These are phyloP conservation scores for Eucalyptus sp. DNA, from an alignment of 345 rosid genomes.

Conservation along the genomic window DNA sequence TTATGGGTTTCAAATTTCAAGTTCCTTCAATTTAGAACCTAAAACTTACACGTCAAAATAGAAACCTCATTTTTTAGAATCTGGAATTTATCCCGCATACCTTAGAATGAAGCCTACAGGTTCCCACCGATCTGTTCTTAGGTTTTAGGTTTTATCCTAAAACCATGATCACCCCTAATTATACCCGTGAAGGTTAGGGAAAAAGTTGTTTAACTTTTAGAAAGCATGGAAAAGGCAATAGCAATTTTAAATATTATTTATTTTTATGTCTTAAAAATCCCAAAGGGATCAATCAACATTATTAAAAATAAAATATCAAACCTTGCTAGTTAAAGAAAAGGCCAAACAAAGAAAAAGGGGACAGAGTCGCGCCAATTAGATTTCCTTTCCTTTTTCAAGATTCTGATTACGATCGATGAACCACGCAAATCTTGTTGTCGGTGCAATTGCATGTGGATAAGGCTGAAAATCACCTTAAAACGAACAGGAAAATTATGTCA, in stretches of 20 bases:
- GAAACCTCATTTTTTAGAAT: fast-evolving
- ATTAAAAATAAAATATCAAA: background rate
- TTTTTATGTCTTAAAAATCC: no score
- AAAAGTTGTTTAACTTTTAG: background rate
- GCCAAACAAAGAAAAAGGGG: background rate
- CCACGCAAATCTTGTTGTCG: background rate
- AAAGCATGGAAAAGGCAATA: background rate
- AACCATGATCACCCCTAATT: no score
- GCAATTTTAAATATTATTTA: no score
- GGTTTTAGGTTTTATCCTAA: fast-evolving
- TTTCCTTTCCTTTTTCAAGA: background rate
- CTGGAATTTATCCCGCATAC: fast-evolving
- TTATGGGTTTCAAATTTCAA: no score
- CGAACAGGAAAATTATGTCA: background rate
- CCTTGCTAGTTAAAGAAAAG: background rate
- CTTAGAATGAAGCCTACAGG: fast-evolving
- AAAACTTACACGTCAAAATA: fast-evolving
- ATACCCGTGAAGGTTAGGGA: fast-evolving
- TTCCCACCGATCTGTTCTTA: fast-evolving
- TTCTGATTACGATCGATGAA: background rate
- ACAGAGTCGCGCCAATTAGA: background rate
- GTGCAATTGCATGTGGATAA: background rate
- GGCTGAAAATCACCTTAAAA: background rate
- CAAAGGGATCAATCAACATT: background rate
- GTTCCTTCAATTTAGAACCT: fast-evolving